Base-by-base conservation (phyloP, 2,329 filamentous ascomycete species). In the Fusarium sp. region DNA sequence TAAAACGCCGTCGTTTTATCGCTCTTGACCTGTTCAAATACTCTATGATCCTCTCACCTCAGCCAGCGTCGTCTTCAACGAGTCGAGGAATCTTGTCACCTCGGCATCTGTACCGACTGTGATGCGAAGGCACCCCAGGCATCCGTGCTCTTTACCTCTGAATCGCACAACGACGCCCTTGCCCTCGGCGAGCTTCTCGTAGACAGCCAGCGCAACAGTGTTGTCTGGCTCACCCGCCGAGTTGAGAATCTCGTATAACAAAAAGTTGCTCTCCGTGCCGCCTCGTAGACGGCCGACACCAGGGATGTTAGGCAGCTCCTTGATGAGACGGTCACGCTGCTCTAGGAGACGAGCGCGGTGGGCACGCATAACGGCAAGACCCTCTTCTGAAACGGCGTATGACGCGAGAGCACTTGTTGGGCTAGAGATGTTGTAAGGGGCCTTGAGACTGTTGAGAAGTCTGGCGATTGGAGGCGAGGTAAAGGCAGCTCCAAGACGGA, bases 161-260 rank as follows among this genome's bases (percentile, higher is more conserved):
- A 98, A 99, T 49, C 95, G 83, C 4, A 98, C 94, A 7, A 99
- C 93, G 0, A 99, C 94, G 1, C 94, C 93, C 73, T 87, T 88
- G 36, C 87, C 84, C 80, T 96, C 92, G 1, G 95, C 95, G 69
- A 99, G 81, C 27, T 80, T 82, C 77, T 96, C 88, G 75, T 99
- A 99, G 8, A 94, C 89, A 10, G 85, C 86, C 70, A 93, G 75
- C 14, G 95, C 95, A 2, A 85, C 84, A 44, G 81, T 80, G 68
- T 97, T 99, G 71, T 92, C 90, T 1, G 95, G 90, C 72, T 87
- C 80, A 0, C 91, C 92, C 2, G 84, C 77, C 17, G 78, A 77
- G 71, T 96, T 85, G 29, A 97, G 79, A 71, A 99, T 91, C 80
- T 98, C 92, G 53, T 92, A 93, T 9, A 99, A 84, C 70, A 99